Percentiles rank a stretch among this genome's conserved stretches.
These are phyloP conservation scores for Blastobotrys malaysiensis DNA, from an alignment of 1,139 yeast species.

Conservation along the genomic window DNA sequence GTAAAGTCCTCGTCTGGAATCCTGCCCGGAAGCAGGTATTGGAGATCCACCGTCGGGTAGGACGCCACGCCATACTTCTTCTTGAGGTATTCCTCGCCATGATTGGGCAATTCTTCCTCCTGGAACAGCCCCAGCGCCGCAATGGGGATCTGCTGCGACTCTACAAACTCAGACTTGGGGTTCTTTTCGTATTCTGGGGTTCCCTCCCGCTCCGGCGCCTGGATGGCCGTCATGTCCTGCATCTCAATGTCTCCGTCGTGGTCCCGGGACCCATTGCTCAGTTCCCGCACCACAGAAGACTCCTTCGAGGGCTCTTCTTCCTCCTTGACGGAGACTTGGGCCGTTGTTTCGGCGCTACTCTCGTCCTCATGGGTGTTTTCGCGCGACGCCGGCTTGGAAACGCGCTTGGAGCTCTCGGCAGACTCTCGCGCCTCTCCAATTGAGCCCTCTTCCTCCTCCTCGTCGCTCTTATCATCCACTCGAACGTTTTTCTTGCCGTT, in stretches of 20 bases:
- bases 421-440: too few species aligned
- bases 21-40: slow-evolving; percentile 75
- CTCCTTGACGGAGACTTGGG: not conserved
- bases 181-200: slow-evolving; percentile 56
- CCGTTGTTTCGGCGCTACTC: not conserved
- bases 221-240: slow-evolving; percentile 9
- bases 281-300: not conserved
- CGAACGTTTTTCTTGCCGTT: not conserved
- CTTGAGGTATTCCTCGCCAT: slow-evolving; percentile 68
- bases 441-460: too few species aligned
- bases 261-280: not conserved
- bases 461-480: not conserved
- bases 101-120: slow-evolving; percentile 44
- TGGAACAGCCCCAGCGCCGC: slow-evolving; percentile 68
- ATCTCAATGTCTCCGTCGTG: slow-evolving; percentile 6
- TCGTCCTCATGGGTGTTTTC: not conserved
- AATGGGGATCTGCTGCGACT: slow-evolving; percentile 64
- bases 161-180: slow-evolving; percentile 74
- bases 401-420: too few species aligned
- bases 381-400: too few species aligned
- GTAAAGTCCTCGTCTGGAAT: slow-evolving; percentile 87
- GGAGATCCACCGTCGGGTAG: slow-evolving; percentile 74
- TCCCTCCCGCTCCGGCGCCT: not conserved
- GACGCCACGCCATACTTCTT: slow-evolving; percentile 83
- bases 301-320: too few species aligned